Evolutionary conservation across 2,329 filamentous ascomycete species (phyloP), one percentile per base, ranked within the genome.

Genomic region (Fusarium annulatum): DNA sequence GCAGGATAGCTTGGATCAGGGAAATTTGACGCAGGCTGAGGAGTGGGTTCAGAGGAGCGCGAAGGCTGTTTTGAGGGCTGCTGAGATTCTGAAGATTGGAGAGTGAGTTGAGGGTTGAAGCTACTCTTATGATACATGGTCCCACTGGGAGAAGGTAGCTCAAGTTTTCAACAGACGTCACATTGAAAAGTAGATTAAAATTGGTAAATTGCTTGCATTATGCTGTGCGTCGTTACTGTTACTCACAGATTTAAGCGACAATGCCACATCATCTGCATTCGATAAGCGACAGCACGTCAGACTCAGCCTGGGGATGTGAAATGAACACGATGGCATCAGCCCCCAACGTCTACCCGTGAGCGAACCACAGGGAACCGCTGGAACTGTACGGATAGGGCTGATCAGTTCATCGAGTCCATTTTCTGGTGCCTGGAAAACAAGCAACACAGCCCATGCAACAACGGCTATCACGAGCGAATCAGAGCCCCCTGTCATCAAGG

Each of bases 401-500:
- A 78, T 67, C 53, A 61, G 39, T 30, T 28, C 41, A 41, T 65
- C 57, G 55, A 36, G n/a, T 18, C 36, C 67, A 64, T 46, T 66
- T 67, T 65, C 72, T 67, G 76, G 68, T 74, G 76, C 72, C 76
- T 78, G 67, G 71, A 71, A 69, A 53, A 36, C 7, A 69, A 76
- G 74, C 71, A 73, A 75, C 70, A 75, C 69, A 73, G 72, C 73
- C 77, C 79, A 75, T 77, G 75, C 56, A 76, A 80, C 73, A 78
- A 61, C 62, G 78, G 76, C 67, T 79, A 62, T 68, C 81, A 81
- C 76, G 76, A 79, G 76, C 77, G 75, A 79, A 79, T 79, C 77
- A 78, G 48, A 51, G 1, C 9, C 5, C 6, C 9, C 7, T 0
- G n/a, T 10, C 34, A 7, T 36, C 59, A 62, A 60, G 62, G 76